Conservation (phyloP, 345 rosid genomes). For the Populus euphratica region DNA sequence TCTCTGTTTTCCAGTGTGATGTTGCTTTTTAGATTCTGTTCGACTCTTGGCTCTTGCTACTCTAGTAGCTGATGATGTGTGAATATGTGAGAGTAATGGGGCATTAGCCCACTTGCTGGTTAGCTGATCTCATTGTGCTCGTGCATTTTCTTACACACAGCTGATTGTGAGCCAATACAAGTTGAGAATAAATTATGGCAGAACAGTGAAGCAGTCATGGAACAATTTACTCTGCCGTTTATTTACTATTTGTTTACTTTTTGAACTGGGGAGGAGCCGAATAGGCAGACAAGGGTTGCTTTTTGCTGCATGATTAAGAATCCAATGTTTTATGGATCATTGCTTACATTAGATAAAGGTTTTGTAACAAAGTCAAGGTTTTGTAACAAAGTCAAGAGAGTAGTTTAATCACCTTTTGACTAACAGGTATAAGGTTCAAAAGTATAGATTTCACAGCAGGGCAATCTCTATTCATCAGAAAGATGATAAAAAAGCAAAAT, state of each 20-base stretch:
- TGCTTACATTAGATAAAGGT: not conserved
- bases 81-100: constrained; percentile 5
- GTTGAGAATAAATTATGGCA: not conserved
- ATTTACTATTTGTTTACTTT: not conserved
- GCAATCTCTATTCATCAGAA: not conserved
- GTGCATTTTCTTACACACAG: not conserved
- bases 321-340: constrained; percentile 1
- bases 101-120: constrained; percentile 14
- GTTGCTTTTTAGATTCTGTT: constrained; percentile 8
- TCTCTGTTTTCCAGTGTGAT: not conserved
- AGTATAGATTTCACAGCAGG: not conserved
- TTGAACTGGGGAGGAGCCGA: too few relatives aligned
- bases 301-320: constrained; percentile 14
- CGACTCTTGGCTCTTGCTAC: not conserved
- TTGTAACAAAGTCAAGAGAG: constrained; percentile 19
- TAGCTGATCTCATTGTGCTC: not conserved
- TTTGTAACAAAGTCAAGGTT: constrained; percentile 11
- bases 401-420: constrained; percentile 4
- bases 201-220: too few relatives aligned
- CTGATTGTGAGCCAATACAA: not conserved
- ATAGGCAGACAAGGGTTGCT: constrained; percentile 17
- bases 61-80: not conserved
- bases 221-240: not conserved
- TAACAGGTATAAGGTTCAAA: not conserved
- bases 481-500: not conserved